A percentile compares a stretch with the other conserved stretches of the same genome.
Evolutionary conservation across 108 stramenopile genomes (phyloP).

Genomic region (Thalassiosira profunda): DNA sequence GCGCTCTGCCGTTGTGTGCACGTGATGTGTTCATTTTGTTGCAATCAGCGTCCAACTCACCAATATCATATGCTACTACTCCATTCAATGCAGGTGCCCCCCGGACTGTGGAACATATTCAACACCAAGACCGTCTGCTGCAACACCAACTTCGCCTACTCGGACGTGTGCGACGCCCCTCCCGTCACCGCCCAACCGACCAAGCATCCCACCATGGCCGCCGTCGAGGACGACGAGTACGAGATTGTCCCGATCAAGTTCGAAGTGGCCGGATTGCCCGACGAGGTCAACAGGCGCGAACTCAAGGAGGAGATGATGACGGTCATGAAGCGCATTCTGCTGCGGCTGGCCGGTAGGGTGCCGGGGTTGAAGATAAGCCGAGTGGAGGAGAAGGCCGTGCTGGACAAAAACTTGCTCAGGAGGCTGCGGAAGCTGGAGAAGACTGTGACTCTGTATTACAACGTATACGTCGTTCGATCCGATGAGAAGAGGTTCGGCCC

Average conservation of each 20-base stretch:
- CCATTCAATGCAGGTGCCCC: slow-evolving; percentile 17
- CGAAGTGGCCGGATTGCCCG: slow-evolving; percentile 8
- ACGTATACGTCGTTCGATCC: background rate
- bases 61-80: background rate
- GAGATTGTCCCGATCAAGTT: slow-evolving; percentile 19
- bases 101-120: slow-evolving; percentile 28
- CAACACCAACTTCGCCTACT: slow-evolving; percentile 18
- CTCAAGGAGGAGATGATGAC: background rate
- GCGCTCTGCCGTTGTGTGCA: background rate
- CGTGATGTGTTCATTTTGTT: background rate
- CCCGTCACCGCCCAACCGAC: background rate
- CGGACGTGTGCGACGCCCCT: slow-evolving; percentile 2
- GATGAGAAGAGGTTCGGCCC: background rate
- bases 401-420: background rate
- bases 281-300: background rate
- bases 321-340: slow-evolving; percentile 1
- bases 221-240: background rate
- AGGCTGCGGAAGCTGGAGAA: background rate
- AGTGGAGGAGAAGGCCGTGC: background rate
- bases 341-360: background rate
- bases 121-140: slow-evolving; percentile 17
- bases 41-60: background rate
- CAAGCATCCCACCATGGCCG: slow-evolving; percentile 1
- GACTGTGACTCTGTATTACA: background rate
- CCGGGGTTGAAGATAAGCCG: background rate